Evolutionary conservation across 768 basidiomycete species (phyloP), one percentile per base, ranked within the genome.

Genomic region (Lepiota brunneoincarnata): DNA sequence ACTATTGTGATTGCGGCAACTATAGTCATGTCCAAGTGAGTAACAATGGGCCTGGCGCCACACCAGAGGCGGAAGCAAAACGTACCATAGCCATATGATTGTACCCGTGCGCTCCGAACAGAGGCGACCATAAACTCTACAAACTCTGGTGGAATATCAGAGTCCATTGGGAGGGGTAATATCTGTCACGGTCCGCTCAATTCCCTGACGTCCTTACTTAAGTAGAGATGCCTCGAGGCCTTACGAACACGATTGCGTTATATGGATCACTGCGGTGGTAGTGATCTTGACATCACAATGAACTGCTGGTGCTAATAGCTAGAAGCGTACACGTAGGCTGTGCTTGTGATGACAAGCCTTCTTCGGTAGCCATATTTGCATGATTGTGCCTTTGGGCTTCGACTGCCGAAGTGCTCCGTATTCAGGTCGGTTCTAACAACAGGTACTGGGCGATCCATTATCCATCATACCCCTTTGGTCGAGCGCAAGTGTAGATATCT

Each of bases 281-380:
- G 2, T 31, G n/a, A 47, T 47, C 45, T 47, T 35, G 31, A 12
- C 45, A 6, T 31, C 15, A 34, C 34, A 24, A 20, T 12, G 10
- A 46, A 34, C 5, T 14, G 4, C 6, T 18, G 10, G 2, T 20
- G n/a, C 17, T 28, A 4, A 28, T 7, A 28, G 3, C 26, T 28
- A 28, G n/a, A n/a, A n/a, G n/a, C n/a, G 26, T 28, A 28, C 7
- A 28, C 15, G 17, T 7, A 28, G 28, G 45, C 45, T 35, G 34
- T 46, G 31, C n/a, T 35, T 11, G 31, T 11, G 26, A 3, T 47
- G 11, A 47, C 17, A 47, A 20, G 20, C 55, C 44, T 35, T 55
- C 63, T 37, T 62, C 40, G 51, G 26, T 20, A 26, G 20, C 15
- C 35, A 14, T 43, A 40, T n/a, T n/a, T n/a, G n/a, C n/a, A n/a